Evolutionary conservation across 208 protist genomes (phyloP).

Genomic region (Trypanosoma scelopori): DNA sequence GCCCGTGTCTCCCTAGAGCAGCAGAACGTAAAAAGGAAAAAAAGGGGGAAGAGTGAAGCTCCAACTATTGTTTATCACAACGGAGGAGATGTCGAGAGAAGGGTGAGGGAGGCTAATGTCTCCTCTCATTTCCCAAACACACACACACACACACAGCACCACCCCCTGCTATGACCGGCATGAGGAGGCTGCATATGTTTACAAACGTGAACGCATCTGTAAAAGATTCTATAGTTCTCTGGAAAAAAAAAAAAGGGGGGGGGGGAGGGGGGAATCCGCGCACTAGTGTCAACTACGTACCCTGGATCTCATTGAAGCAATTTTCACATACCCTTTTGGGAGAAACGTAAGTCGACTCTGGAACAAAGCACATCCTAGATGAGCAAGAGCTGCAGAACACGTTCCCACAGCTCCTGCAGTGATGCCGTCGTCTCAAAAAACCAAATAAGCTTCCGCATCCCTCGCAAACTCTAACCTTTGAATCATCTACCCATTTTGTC

Average conservation of each 20-base stretch:
- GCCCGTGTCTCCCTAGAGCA: neutral
- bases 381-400: slow-evolving; percentile 83
- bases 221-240: too few relatives aligned
- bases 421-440: slow-evolving; percentile 54
- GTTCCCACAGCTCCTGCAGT: slow-evolving; percentile 86
- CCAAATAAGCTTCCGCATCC: slow-evolving; percentile 65
- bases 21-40: neutral
- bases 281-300: slow-evolving; percentile 1
- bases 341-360: slow-evolving; percentile 31
- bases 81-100: neutral
- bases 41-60: neutral
- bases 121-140: too few relatives aligned
- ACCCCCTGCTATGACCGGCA: too few relatives aligned
- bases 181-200: too few relatives aligned
- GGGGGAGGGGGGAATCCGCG: neutral
- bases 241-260: neutral
- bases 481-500: slow-evolving; percentile 80
- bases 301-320: slow-evolving; percentile 28
- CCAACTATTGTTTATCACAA: neutral
- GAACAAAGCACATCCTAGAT: slow-evolving; percentile 37
- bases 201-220: too few relatives aligned
- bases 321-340: slow-evolving; percentile 53
- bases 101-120: too few relatives aligned
- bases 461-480: slow-evolving; percentile 55
- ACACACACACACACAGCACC: too few relatives aligned